These are phyloP conservation scores for Balakata baccata DNA, from an alignment of 345 rosid species.

Conservation along the genomic window DNA sequence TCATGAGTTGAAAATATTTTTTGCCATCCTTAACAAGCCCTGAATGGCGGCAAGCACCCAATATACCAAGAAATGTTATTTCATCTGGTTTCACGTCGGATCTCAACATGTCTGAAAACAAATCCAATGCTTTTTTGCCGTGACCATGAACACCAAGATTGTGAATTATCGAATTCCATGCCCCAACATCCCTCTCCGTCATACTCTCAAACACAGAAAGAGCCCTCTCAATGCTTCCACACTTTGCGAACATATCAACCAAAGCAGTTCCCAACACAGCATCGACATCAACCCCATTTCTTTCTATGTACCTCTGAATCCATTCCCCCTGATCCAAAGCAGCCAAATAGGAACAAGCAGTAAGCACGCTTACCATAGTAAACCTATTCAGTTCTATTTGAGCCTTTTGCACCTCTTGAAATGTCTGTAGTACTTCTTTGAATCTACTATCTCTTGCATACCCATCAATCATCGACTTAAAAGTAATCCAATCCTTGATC, in stretches of 20 bases:
- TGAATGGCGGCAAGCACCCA: conserved; percentile 56
- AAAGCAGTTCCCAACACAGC: conserved; percentile 48
- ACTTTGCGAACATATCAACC: conserved; percentile 55
- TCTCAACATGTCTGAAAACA: conserved; percentile 49
- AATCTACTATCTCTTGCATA: conserved; percentile 15
- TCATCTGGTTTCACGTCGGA: conserved; percentile 42
- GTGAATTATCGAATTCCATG: conserved; percentile 52
- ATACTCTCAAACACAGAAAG: conserved; percentile 38
- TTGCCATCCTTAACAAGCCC: conserved; percentile 47
- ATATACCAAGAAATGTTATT: conserved; percentile 37
- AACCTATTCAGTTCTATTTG: conserved; percentile 7
- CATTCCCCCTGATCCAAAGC: conserved; percentile 16
- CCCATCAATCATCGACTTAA: conserved; percentile 24
- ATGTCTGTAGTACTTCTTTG: background rate
- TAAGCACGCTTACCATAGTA: conserved; percentile 19
- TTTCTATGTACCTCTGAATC: conserved; percentile 11
- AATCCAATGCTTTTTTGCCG: conserved; percentile 40
- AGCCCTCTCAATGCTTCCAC: conserved; percentile 52
- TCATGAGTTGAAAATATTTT: conserved; percentile 37
- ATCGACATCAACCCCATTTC: conserved; percentile 30
- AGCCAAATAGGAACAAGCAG: conserved; percentile 16
- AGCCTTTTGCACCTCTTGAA: conserved; percentile 12
- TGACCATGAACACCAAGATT: conserved; percentile 47
- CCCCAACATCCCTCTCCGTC: conserved; percentile 38
- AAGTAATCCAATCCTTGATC: conserved; percentile 15